Evolutionary conservation across 495 filamentous ascomycete genomes (phyloP).

Genomic region (Aspergillus nanangensis): DNA sequence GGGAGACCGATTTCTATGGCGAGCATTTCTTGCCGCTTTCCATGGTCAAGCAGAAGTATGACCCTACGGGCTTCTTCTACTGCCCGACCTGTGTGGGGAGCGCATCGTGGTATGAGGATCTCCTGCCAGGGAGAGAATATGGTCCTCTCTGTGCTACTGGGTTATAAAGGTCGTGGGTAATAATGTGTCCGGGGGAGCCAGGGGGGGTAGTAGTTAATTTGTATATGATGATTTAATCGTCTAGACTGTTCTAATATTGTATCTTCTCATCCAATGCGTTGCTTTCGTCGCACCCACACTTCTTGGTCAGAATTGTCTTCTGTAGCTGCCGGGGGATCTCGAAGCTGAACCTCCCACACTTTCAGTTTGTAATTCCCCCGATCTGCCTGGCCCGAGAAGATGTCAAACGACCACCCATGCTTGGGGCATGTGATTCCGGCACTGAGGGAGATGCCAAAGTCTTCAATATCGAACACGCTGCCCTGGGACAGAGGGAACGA

Average conservation of each 20-base stretch:
- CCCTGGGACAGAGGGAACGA: conserved; percentile 53
- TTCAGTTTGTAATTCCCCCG: conserved; percentile 54
- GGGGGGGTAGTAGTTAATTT: no score
- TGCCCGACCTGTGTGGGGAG: conserved; percentile 45
- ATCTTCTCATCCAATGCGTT: conserved; percentile 31
- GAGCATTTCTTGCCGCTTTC: conserved; percentile 31
- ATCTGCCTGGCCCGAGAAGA: conserved; percentile 51
- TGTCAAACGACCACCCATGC: conserved; percentile 59
- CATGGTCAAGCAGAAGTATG: conserved; percentile 46
- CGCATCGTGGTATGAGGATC: conserved; percentile 31
- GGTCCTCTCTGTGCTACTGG: conserved; percentile 10
- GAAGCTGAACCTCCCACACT: conserved; percentile 55
- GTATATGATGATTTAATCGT: no score
- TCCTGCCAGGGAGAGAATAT: conserved; percentile 5
- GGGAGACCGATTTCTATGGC: conserved; percentile 17
- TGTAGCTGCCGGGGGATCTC: conserved; percentile 20
- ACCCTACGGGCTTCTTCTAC: conserved; percentile 50
- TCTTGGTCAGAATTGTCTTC: conserved; percentile 33
- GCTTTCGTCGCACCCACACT: conserved; percentile 49
- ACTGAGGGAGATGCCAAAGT: conserved; percentile 47
- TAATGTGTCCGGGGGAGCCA: no score
- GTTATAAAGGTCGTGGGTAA: no score
- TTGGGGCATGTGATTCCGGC: conserved; percentile 56
- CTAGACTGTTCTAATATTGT: no score
- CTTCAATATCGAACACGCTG: conserved; percentile 57